A percentile compares a stretch with the other conserved stretches of the same genome.
These are phyloP conservation scores for Sarocladium oryzae DNA, from an alignment of 2,329 filamentous ascomycete genomes.

Conservation along the genomic window DNA sequence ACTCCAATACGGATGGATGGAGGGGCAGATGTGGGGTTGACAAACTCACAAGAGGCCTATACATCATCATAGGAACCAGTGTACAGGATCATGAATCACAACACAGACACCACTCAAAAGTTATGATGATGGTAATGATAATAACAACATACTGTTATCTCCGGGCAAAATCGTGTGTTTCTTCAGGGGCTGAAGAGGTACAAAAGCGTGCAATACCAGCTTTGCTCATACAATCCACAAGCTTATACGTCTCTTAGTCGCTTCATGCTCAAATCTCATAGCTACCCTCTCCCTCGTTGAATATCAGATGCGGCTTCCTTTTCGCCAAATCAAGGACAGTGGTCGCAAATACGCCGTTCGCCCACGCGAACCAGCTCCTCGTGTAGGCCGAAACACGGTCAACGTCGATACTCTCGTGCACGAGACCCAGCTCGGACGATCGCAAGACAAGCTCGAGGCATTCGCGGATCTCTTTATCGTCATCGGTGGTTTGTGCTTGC, in stretches of 20 bases:
- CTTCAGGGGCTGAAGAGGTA: too few relatives aligned
- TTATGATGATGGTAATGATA: too few relatives aligned
- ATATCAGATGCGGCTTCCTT: conserved; percentile 82
- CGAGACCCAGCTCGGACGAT: conserved; percentile 68
- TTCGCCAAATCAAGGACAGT: conserved; percentile 85
- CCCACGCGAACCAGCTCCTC: conserved; percentile 94
- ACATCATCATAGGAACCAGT: too few relatives aligned
- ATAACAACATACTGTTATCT: too few relatives aligned
- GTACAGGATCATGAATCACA: too few relatives aligned
- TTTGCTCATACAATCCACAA: too few relatives aligned
- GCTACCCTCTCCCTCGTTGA: conserved; percentile 55
- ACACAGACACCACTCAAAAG: too few relatives aligned
- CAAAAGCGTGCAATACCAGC: too few relatives aligned
- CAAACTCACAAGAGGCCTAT: too few relatives aligned
- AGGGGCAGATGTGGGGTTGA: not conserved
- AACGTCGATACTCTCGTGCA: conserved; percentile 91
- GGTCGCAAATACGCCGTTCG: conserved; percentile 91
- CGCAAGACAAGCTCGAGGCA: conserved; percentile 69
- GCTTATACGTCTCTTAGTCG: too few relatives aligned
- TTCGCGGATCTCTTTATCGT: conserved; percentile 73
- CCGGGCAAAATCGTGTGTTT: too few relatives aligned
- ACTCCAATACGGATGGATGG: too few relatives aligned
- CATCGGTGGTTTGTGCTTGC: conserved; percentile 80
- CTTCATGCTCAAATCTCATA: conserved; percentile 42
- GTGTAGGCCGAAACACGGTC: conserved; percentile 63